Percentiles rank a stretch among this genome's conserved stretches.
phyloP scores from a whole-genome alignment of 73 alveolate species.

The Tetrahymena borealis region DNA sequence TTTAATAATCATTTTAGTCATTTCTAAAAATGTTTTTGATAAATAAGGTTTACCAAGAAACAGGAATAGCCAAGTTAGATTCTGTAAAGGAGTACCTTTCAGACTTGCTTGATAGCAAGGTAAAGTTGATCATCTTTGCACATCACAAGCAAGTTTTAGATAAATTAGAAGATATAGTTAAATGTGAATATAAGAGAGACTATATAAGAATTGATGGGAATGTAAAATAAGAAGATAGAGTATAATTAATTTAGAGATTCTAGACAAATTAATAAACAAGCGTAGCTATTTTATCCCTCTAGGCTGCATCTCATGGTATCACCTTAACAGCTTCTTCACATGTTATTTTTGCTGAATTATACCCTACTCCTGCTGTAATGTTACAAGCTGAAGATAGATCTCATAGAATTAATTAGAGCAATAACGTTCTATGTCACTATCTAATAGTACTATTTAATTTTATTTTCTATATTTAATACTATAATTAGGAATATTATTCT shows the following conservation, averaged over 20 bases:
- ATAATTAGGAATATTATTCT: too few relatives aligned
- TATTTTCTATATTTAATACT: not conserved
- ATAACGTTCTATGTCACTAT: slow-evolving; percentile 74
- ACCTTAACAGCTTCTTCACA: slow-evolving; percentile 90
- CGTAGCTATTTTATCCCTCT: slow-evolving; percentile 71
- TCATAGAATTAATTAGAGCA: slow-evolving; percentile 85
- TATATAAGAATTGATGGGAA: slow-evolving; percentile 77
- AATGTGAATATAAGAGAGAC: slow-evolving; percentile 18
- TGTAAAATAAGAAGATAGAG: slow-evolving; percentile 50
- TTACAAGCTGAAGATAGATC: slow-evolving; percentile 95
- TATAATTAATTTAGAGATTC: slow-evolving; percentile 54
- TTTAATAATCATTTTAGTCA: slow-evolving; percentile 16
- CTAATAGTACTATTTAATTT: slow-evolving; percentile 42
- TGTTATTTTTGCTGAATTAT: slow-evolving; percentile 90
- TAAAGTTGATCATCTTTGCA: slow-evolving; percentile 76
- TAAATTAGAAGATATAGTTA: slow-evolving; percentile 29
- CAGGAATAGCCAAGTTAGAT: slow-evolving; percentile 71
- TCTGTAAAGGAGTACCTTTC: slow-evolving; percentile 73
- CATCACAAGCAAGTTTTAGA: slow-evolving; percentile 76
- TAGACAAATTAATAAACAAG: slow-evolving; percentile 43
- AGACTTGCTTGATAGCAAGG: slow-evolving; percentile 59
- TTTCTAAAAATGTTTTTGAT: not conserved
- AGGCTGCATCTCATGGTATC: slow-evolving; percentile 84
- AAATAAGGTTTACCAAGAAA: slow-evolving; percentile 31
- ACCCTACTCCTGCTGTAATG: slow-evolving; percentile 89